Evolutionary conservation across 2,329 filamentous ascomycete species (phyloP), one percentile per base, ranked within the genome.

Genomic region (Aspergillus latus): DNA sequence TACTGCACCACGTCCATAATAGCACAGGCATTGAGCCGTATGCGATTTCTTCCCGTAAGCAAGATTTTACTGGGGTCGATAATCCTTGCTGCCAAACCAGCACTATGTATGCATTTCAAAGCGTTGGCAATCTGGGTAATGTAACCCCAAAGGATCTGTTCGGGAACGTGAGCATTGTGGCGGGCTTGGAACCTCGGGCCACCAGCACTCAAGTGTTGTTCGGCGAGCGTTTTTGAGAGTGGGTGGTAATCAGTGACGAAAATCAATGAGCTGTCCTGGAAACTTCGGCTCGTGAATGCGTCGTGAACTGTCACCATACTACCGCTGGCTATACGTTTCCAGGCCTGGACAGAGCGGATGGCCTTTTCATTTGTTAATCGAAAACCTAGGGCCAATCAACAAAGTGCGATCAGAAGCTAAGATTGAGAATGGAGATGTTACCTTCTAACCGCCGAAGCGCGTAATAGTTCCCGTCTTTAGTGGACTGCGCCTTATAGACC

Each of bases 221-320:
- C 93, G 34, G 88, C 85, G 26, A 99, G 82, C 0, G 93, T 96
- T 73, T 94, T 95, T 2, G 93, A 90, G 16, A 94, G 81, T 1
- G 94, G 93, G 67, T 94, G 90, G 68, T 96, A 99, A 71, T 96
- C 91, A 59, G 91, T 94, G 26, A 96, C 92, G 67, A 99, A 89
- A 48, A 99, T 88, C 53, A 99, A 82, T 2, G 94, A 97, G 74
- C 90, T 96, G 72, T 97, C 94, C 54, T 91, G 90, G 72, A 99
- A 99, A 28, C 88, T 90, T 59, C 92, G 82, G 10, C 91, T 95
- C 0, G 94, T 99, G 68, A 99, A 99, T 0, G 90, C 91, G 73
- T 97, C 92, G 66, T 96, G 87, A 7, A 96, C 84, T 0, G 88
- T 88, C 30, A 97, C 93, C 16, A 97, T 84, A 62, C 86, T 90